Percentiles rank a stretch among this genome's conserved stretches.
Evolutionary conservation across 2,329 filamentous ascomycete genomes (phyloP).

Genomic region (Didymella keratinophila): DNA sequence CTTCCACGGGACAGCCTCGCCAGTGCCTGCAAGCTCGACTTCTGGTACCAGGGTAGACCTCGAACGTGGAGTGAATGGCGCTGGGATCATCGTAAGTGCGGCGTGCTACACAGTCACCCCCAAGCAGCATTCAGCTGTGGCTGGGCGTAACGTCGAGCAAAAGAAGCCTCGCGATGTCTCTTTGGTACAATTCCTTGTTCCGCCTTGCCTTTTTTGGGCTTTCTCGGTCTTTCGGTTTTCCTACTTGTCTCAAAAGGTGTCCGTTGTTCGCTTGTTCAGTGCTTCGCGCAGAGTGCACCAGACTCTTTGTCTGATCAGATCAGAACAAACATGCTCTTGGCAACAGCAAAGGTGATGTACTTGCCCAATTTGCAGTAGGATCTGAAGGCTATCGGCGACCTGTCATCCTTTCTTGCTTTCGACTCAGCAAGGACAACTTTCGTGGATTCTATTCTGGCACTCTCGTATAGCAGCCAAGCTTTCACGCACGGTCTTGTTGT

Average conservation of each 20-base stretch:
- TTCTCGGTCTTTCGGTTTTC: background rate
- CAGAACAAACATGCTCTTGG: background rate
- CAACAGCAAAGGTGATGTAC: background rate
- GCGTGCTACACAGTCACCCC: background rate
- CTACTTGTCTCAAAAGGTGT: background rate
- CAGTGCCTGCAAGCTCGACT: background rate
- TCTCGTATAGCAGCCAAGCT: conserved; percentile 2
- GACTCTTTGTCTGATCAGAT: background rate
- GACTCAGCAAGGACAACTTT: background rate
- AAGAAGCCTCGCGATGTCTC: conserved; percentile 1
- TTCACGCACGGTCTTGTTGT: conserved; percentile 5
- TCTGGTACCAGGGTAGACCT: background rate
- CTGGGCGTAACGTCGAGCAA: background rate
- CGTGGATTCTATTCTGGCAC: background rate
- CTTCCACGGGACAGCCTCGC: background rate
- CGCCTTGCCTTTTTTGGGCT: background rate
- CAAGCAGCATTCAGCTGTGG: conserved; percentile 4
- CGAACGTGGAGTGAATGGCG: background rate
- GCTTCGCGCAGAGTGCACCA: background rate
- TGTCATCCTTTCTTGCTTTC: background rate
- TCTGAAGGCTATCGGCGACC: conserved; percentile 2
- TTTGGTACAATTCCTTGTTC: background rate
- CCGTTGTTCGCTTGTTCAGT: conserved; percentile 3
- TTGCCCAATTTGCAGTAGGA: background rate
- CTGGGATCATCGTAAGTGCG: conserved; percentile 3